Base-by-base conservation (phyloP, 306 rosid genomes). In the Astragalus glycyphyllos region DNA sequence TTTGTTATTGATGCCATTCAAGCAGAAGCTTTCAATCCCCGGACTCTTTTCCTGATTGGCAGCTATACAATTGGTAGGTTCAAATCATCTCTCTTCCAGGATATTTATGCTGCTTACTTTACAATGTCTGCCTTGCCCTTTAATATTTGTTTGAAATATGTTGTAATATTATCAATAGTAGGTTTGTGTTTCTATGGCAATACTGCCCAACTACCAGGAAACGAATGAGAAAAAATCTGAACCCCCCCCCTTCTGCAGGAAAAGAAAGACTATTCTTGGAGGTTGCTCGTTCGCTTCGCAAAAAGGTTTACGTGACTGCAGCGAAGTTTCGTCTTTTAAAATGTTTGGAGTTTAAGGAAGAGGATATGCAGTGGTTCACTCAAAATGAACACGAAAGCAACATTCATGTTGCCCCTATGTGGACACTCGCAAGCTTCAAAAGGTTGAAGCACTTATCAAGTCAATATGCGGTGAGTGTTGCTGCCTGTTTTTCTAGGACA, bases 351-450 rank as follows among this genome's bases (percentile, higher is more conserved):
- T 80, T 88, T 11, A 77, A 81, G 13, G 89, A 83, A 77, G 97
- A 87, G 79, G 97, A 88, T 77, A 90, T 93, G 92, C 89, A 73
- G 74, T 88, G 97, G 96, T 90, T 90, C 80, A 93, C 97, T 56
- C 71, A 49, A 59, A 88, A 90, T 62, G 97, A 93, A 80, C 84
- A 76, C 47, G 98, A 93, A 86, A 93, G 96, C 86, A 90, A 89
- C 66, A 85, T 93, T 77, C 98, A 93, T 65, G 90, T 90, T 66
- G 92, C 91, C 47, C 98, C 98, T 26, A 75, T 93, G 97, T 90
- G 98, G 98, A 87, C 96, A 32, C 83, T 90, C 12, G 96, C 97
- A 45, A 93, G 97, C 90, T 89, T 88, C 78, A 93, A 93, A 83
- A 85, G 98, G 73, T 87, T 93, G 62, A 88, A 90, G 84, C 92